These are phyloP conservation scores for Ceratocystis eucalypticola DNA, from an alignment of 2,329 filamentous ascomycete species.

Conservation along the genomic window DNA sequence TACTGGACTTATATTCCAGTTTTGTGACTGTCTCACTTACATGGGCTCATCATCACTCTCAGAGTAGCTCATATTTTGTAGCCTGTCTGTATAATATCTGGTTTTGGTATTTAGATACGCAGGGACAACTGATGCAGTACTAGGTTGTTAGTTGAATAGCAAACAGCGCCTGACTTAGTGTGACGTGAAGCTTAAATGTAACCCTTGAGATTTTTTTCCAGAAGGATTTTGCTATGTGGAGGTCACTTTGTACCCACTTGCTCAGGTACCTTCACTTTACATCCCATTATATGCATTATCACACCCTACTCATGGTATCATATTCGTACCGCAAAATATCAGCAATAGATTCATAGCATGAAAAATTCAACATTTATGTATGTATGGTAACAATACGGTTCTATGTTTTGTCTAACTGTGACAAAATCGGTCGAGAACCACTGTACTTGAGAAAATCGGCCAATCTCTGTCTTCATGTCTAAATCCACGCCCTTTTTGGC, in stretches of 20 bases:
- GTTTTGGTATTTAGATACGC: neutral
- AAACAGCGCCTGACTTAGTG: neutral
- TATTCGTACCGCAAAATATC: neutral
- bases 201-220: neutral
- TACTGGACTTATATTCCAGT: neutral
- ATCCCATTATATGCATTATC: neutral
- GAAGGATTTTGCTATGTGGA: neutral
- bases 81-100: neutral
- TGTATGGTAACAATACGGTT: conserved; percentile 10
- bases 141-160: no score
- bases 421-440: conserved; percentile 14
- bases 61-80: conserved; percentile 6
- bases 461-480: neutral
- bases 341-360: neutral
- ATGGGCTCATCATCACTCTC: conserved; percentile 35
- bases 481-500: neutral
- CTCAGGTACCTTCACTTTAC: neutral
- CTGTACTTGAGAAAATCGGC: conserved; percentile 12
- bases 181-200: neutral
- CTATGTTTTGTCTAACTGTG: conserved; percentile 11
- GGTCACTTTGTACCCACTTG: neutral
- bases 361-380: neutral
- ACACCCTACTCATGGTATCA: neutral
- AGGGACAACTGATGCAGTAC: no score
- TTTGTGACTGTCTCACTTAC: conserved; percentile 27